Evolutionary conservation across 2,329 filamentous ascomycete genomes (phyloP), one percentile per base, ranked within the genome.

Genomic region (Botrytis galanthina): DNA sequence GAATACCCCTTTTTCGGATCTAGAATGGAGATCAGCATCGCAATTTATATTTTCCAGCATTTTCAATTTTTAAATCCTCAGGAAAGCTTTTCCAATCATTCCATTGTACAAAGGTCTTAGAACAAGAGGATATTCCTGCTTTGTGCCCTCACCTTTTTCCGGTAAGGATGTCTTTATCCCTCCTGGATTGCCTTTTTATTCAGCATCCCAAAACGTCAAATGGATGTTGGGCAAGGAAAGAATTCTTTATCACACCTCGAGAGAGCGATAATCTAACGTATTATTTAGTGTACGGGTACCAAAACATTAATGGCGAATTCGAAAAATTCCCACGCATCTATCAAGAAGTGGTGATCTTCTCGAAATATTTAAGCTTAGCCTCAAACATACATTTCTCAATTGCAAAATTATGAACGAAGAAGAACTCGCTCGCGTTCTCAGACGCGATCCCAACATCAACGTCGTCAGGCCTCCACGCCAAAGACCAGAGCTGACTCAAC

Each of bases 121-220:
- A 20, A 22, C 10, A 29, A 39, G 7, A 26, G 37, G 20, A 29
- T 2, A 26, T 7, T 4, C 16, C 39, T 37, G 9, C 64, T 68
- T 68, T 68, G 48, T 68, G 39, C 14, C 26, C 35, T 22, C 64
- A 7, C 22, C 35, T 68, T 12, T 29, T 57, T 68, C 64, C 46
- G 48, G 64, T 51, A 42, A 68, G n/a, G 35, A n/a, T 42, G 35
- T 57, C 64, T 68, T 68, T 68, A 37, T 68, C 46, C 29, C 51
- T 37, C 26, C 20, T 14, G n/a, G 5, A 9, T 16, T 9, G 18
- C 16, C 26, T n/a, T 54, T 68, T 39, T 18, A 54, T 68, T 68
- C 64, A 29, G 14, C 18, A 57, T 29, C 64, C 64, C 4, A 54
- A 68, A 68, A 68, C 64, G 64, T 68, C 64, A 42, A 39, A 54